These are phyloP conservation scores for Entophlyctis luteolus DNA, from an alignment of 192 early-diverging fungal species.

Conservation along the genomic window DNA sequence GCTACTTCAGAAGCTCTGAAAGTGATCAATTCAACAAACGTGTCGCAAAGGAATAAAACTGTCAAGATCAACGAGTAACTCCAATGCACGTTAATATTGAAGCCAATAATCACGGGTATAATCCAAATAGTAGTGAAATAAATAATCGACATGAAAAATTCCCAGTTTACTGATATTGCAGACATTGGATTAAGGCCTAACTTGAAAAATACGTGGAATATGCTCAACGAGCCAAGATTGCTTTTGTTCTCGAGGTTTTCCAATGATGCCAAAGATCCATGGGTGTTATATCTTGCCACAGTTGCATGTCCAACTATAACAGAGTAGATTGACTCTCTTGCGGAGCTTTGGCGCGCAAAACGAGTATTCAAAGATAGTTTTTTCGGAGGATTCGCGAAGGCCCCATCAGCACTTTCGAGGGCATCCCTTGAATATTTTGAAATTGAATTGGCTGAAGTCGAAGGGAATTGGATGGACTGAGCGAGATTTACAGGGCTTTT, in stretches of 20 bases:
- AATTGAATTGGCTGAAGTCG: too few species aligned
- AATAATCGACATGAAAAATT: constrained; percentile 30
- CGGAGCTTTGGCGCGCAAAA: too few species aligned
- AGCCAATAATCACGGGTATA: constrained; percentile 5
- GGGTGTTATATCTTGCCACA: constrained; percentile 10
- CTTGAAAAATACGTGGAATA: too few species aligned
- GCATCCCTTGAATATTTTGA: too few species aligned
- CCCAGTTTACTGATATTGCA: constrained; percentile 14
- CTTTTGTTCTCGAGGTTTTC: too few species aligned
- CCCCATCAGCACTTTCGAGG: too few species aligned
- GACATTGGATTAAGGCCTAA: constrained; percentile 22
- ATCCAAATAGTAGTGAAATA: constrained; percentile 3
- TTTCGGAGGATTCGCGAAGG: too few species aligned
- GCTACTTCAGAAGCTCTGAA: neutral
- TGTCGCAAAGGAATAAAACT: neutral
- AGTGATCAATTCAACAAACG: neutral
- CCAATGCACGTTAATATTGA: neutral
- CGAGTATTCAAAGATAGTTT: too few species aligned
- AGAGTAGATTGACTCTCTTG: too few species aligned
- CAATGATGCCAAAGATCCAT: constrained; percentile 1
- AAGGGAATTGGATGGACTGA: too few species aligned
- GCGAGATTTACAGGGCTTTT: too few species aligned
- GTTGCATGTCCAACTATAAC: neutral
- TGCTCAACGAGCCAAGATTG: too few species aligned
- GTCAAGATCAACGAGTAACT: neutral